A percentile compares a stretch with the other conserved stretches of the same genome.
These are phyloP conservation scores for Penicillium corylophilum DNA, from an alignment of 2,329 filamentous ascomycete genomes.

Conservation along the genomic window DNA sequence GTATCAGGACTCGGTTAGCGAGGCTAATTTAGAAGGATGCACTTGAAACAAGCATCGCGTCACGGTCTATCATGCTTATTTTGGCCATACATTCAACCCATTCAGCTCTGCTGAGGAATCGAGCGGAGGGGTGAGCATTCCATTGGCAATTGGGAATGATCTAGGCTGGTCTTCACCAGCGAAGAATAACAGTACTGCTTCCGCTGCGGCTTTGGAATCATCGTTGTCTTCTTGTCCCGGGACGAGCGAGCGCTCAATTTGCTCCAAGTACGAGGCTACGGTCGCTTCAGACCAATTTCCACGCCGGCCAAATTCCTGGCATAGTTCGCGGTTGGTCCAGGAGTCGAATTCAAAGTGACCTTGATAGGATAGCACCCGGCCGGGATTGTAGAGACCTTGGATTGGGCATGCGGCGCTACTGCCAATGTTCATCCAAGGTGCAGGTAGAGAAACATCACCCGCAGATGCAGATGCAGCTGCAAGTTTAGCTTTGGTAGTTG, in stretches of 20 bases:
- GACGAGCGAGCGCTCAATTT: constrained; percentile 21
- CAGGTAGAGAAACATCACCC: constrained; percentile 13
- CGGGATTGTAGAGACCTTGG: constrained; percentile 31
- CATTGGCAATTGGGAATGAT: constrained; percentile 6
- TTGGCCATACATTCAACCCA: background rate
- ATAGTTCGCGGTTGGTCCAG: constrained; percentile 25
- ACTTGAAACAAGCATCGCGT: background rate
- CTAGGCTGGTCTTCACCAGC: constrained; percentile 15
- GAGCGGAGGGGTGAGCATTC: constrained; percentile 26
- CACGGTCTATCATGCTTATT: background rate
- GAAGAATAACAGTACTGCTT: constrained; percentile 34
- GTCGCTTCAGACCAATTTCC: constrained; percentile 20
- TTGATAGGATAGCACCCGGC: constrained; percentile 32
- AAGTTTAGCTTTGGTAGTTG: constrained; percentile 5
- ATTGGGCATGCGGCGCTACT: constrained; percentile 26
- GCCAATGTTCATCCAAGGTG: constrained; percentile 32
- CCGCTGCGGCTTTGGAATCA: constrained; percentile 34
- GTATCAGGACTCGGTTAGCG: background rate
- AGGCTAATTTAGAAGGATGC: background rate
- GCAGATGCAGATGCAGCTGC: constrained; percentile 1
- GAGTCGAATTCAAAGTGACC: constrained; percentile 36
- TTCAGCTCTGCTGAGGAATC: background rate
- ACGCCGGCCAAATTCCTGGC: constrained; percentile 23
- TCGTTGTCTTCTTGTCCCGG: constrained; percentile 25
- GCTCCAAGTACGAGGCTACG: constrained; percentile 17